These are phyloP conservation scores for Cercophora newfieldiana DNA, from an alignment of 495 filamentous ascomycete genomes.

Conservation along the genomic window DNA sequence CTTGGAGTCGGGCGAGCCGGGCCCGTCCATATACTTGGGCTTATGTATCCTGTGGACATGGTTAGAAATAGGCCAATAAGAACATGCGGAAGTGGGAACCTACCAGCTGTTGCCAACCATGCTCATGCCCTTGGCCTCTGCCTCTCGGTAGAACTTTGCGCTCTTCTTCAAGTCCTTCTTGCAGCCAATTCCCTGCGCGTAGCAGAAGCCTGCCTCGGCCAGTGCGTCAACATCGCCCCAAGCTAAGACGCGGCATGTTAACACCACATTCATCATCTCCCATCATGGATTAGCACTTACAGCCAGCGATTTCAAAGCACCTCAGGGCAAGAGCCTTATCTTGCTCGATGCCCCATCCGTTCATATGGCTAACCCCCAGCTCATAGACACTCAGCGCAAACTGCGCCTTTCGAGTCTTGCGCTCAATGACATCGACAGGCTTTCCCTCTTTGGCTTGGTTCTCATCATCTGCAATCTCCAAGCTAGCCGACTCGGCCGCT, in stretches of 20 bases:
- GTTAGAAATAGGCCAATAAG: neutral
- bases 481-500: constrained; percentile 79
- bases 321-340: constrained; percentile 84
- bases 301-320: constrained; percentile 94
- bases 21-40: constrained; percentile 77
- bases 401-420: constrained; percentile 80
- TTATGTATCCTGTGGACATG: constrained; percentile 77
- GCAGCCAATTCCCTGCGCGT: constrained; percentile 79
- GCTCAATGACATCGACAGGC: constrained; percentile 61
- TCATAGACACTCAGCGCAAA: constrained; percentile 96
- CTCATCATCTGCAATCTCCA: constrained; percentile 82
- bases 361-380: constrained; percentile 93
- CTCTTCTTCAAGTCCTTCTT: constrained; percentile 97
- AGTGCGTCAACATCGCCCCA: constrained; percentile 98
- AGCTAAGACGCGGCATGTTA: constrained; percentile 38
- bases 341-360: constrained; percentile 94
- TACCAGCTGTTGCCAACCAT: constrained; percentile 99
- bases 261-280: constrained; percentile 1
- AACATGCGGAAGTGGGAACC: constrained; percentile 32
- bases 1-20: constrained; percentile 27
- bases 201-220: constrained; percentile 84
- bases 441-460: constrained; percentile 62
- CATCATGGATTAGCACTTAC: constrained; percentile 45
- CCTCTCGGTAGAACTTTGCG: constrained; percentile 84
- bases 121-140: constrained; percentile 88